Evolutionary conservation across 768 basidiomycete genomes (phyloP).

Genomic region (Pleurotus sapidus): DNA sequence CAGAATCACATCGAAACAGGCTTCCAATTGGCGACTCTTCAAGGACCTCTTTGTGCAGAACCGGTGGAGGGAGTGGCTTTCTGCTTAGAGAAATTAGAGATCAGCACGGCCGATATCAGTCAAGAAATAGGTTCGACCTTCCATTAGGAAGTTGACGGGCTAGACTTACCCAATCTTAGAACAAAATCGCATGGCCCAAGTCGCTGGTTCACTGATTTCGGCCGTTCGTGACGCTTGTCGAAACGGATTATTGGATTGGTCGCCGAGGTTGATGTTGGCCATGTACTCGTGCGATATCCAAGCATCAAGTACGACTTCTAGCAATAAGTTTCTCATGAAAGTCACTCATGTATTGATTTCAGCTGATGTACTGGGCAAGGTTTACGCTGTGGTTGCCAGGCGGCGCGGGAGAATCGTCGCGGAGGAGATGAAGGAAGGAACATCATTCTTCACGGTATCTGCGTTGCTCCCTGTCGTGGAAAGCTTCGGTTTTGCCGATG

Average conservation of each 20-base stretch:
- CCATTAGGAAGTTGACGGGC: constrained; percentile 1
- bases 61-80: constrained; percentile 92
- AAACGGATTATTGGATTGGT: constrained; percentile 93
- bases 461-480: constrained; percentile 94
- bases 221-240: constrained; percentile 87
- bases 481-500: constrained; percentile 96
- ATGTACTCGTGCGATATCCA: constrained; percentile 99
- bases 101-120: constrained; percentile 56
- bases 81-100: constrained; percentile 75
- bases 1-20: constrained; percentile 87
- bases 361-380: constrained; percentile 98
- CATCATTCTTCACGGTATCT: constrained; percentile 88
- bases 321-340: neutral
- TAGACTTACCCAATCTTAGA: constrained; percentile 38
- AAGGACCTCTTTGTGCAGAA: constrained; percentile 93
- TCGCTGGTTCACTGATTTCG: constrained; percentile 89
- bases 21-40: constrained; percentile 92
- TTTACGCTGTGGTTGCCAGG: constrained; percentile 92
- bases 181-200: constrained; percentile 77
- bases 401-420: constrained; percentile 90
- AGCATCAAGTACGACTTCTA: constrained; percentile 75
- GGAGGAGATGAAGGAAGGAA: constrained; percentile 99
- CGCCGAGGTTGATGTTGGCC: constrained; percentile 92
- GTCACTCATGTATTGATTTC: constrained; percentile 12
- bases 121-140: constrained; percentile 62